phyloP scores from a whole-genome alignment of 1,284 basidiomycete species.

The Tylopilus sp. region DNA sequence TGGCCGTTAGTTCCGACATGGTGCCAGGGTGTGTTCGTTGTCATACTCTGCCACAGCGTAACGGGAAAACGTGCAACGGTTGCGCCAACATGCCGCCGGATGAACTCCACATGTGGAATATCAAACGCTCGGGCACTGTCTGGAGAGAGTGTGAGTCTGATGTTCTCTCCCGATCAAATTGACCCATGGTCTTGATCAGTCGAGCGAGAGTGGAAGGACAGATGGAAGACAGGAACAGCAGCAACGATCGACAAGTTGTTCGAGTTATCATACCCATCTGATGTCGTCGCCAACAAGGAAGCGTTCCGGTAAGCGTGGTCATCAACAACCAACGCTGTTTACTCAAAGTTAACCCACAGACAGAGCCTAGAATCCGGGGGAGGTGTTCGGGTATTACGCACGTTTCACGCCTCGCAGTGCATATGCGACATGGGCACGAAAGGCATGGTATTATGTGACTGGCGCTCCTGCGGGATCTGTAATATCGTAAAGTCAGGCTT shows the following conservation, averaged over 20 bases:
- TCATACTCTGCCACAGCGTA: conserved; percentile 38
- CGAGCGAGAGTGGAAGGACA: conserved; percentile 41
- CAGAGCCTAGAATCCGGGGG: conserved; percentile 30
- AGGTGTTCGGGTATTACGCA: conserved; percentile 44
- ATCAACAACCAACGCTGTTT: conserved; percentile 14
- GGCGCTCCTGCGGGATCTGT: conserved; percentile 61
- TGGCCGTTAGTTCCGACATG: conserved; percentile 46
- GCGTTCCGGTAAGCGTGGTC: conserved; percentile 42
- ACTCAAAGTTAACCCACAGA: conserved; percentile 18
- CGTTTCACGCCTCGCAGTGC: conserved; percentile 59
- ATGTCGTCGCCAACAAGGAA: conserved; percentile 38
- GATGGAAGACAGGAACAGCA: conserved; percentile 43
- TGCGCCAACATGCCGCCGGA: conserved; percentile 26
- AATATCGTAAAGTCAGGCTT: conserved; percentile 53
- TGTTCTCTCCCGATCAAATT: conserved; percentile 17
- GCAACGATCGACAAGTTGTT: conserved; percentile 52
- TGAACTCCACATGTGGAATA: conserved; percentile 30
- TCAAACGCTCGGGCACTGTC: conserved; percentile 31
- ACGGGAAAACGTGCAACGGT: conserved; percentile 22
- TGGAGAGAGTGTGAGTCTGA: conserved; percentile 34
- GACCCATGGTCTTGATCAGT: conserved; percentile 22
- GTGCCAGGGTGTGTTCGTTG: conserved; percentile 48
- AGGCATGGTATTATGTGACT: conserved; percentile 46
- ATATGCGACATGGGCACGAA: conserved; percentile 62
- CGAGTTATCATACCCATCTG: conserved; percentile 39